phyloP scores from a whole-genome alignment of 257 asterid species.

The Coffea eugenioides region DNA sequence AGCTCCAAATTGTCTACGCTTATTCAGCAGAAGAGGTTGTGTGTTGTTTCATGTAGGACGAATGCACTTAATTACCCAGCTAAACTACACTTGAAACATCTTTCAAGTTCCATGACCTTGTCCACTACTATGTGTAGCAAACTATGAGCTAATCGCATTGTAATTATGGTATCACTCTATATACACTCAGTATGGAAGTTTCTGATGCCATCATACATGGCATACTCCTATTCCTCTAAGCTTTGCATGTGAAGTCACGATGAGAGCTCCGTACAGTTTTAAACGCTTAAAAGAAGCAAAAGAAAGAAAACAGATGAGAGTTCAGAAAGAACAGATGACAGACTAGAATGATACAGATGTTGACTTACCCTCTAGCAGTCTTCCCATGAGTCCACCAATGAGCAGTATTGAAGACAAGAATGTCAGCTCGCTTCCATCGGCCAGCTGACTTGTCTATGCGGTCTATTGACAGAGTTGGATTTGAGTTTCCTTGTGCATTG shows the following conservation, averaged over 20 bases:
- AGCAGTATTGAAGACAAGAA: conserved; percentile 88
- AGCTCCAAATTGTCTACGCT: neutral
- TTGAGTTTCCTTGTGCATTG: conserved; percentile 74
- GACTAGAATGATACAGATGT: neutral
- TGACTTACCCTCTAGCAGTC: conserved; percentile 84
- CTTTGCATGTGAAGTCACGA: neutral
- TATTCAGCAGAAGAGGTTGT: neutral
- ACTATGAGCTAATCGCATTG: neutral
- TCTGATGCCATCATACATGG: neutral
- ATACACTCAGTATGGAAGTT: neutral
- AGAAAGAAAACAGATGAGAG: neutral
- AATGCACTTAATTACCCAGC: neutral
- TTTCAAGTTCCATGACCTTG: neutral
- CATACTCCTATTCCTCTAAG: neutral
- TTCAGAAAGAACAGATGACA: neutral
- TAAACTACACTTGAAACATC: neutral
- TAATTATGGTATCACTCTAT: neutral
- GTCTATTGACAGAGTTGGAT: conserved; percentile 87
- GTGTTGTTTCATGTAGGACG: neutral
- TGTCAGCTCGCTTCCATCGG: conserved; percentile 92
- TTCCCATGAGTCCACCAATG: conserved; percentile 99
- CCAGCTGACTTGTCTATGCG: conserved; percentile 71
- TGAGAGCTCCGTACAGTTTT: neutral
- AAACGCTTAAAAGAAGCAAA: neutral
- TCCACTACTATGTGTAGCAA: neutral